phyloP scores from a whole-genome alignment of 257 asterid species.

The Primulina eburnea region DNA sequence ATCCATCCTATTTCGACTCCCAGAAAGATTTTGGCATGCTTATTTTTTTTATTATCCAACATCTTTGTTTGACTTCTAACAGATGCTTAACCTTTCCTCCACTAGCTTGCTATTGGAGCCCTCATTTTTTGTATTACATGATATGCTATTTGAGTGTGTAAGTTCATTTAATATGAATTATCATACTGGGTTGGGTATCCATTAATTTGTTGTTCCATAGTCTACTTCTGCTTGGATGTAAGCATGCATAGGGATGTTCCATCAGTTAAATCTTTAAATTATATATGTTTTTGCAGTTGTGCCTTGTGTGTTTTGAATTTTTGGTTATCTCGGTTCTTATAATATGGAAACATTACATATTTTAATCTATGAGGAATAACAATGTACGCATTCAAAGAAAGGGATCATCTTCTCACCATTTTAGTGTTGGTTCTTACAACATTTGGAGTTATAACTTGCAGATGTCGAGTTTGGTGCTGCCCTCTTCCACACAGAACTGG shows the following conservation, averaged over 20 bases:
- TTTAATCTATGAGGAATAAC: not conserved
- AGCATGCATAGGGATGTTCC: slow-evolving; percentile 21
- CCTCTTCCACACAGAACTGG: slow-evolving; percentile 81
- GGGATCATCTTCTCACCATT: slow-evolving; percentile 19
- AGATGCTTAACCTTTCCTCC: slow-evolving; percentile 15
- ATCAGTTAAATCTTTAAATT: not conserved
- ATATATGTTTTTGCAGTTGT: slow-evolving; percentile 13
- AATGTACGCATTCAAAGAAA: slow-evolving; percentile 12
- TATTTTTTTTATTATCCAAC: slow-evolving; percentile 18
- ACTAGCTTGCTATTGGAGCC: slow-evolving; percentile 17
- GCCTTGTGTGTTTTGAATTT: slow-evolving; percentile 12
- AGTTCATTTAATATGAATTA: slow-evolving; percentile 13
- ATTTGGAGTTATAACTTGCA: slow-evolving; percentile 44
- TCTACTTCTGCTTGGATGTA: slow-evolving; percentile 18
- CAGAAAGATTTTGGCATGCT: not conserved
- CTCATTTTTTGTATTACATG: slow-evolving; percentile 15
- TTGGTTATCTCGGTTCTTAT: slow-evolving; percentile 20
- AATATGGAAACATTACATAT: slow-evolving; percentile 7
- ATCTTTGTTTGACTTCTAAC: slow-evolving; percentile 28
- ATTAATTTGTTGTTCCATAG: slow-evolving; percentile 12
- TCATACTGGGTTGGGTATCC: slow-evolving; percentile 13
- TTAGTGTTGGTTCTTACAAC: slow-evolving; percentile 31
- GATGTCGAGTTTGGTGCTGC: slow-evolving; percentile 78
- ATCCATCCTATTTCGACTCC: slow-evolving; percentile 15
- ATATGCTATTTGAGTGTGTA: slow-evolving; percentile 22